These are phyloP conservation scores for Cladosporium colombiae DNA, from an alignment of 2,329 filamentous ascomycete species.

Conservation along the genomic window DNA sequence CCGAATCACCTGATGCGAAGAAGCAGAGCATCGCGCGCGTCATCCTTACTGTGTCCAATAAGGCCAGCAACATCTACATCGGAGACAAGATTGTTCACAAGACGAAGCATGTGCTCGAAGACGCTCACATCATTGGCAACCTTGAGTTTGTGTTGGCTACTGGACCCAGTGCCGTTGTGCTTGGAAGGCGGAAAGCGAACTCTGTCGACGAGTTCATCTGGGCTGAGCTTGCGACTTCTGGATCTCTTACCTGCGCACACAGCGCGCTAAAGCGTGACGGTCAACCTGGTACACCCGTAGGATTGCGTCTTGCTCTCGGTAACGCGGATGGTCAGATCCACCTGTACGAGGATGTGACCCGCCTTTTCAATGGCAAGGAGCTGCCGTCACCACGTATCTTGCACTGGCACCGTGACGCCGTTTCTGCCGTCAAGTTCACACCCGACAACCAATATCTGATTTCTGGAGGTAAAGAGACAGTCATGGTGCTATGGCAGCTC, in stretches of 20 bases:
- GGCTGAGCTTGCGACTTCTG: slow-evolving; percentile 57
- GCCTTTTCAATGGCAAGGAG: slow-evolving; percentile 29
- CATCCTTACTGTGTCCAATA: slow-evolving; percentile 6
- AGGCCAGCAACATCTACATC: slow-evolving; percentile 32
- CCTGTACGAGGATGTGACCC: slow-evolving; percentile 61
- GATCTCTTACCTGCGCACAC: slow-evolving; percentile 69
- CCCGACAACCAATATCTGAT: slow-evolving; percentile 94
- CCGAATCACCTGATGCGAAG: slow-evolving; percentile 9
- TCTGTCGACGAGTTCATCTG: slow-evolving; percentile 47
- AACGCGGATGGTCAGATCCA: slow-evolving; percentile 75
- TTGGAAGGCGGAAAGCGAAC: slow-evolving; percentile 56
- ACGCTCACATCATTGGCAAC: slow-evolving; percentile 50
- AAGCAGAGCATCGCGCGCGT: slow-evolving; percentile 4
- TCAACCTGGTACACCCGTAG: not conserved
- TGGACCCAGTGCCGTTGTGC: slow-evolving; percentile 56
- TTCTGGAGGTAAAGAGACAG: slow-evolving; percentile 87
- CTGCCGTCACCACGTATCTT: slow-evolving; percentile 62
- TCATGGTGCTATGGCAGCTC: slow-evolving; percentile 89
- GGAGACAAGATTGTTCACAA: slow-evolving; percentile 42
- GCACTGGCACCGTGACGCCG: slow-evolving; percentile 88
- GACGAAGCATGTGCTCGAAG: slow-evolving; percentile 37
- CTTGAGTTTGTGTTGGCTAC: slow-evolving; percentile 62
- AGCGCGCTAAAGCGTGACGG: slow-evolving; percentile 36
- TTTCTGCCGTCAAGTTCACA: slow-evolving; percentile 88
- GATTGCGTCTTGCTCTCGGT: slow-evolving; percentile 68